Base-by-base conservation (phyloP, 2,329 filamentous ascomycete genomes). In the Gremmenia infestans region DNA sequence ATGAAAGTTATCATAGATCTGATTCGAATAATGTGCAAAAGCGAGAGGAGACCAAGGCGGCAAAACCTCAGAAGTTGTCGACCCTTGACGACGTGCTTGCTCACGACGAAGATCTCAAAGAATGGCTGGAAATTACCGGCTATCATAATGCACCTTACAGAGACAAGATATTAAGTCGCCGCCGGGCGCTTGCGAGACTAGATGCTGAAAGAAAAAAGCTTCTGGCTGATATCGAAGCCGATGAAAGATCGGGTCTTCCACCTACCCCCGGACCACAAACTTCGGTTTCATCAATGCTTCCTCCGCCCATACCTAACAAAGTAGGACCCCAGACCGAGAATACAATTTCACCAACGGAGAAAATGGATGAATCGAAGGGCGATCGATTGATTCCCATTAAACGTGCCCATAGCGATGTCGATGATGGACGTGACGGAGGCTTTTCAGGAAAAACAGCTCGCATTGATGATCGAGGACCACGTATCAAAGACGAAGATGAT, bases 101-200 rank as follows among this genome's bases (percentile, higher is more conserved):
- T 36, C 52, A 61, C 52, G 61, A 71, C 43, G 54, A 64, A 37
- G 68, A 72, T 52, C 54, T 73, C 35, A 66, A 63, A 60, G 68
- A 71, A 53, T 73, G 71, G 70, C 56, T 73, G 40, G 62, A 68
- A 12, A 62, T 70, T 22, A 72, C 71, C 25, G 65, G 67, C 3
- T 73, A 66, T 55, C 64, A 71, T 58, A 68, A 72, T 61, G 53
- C 53, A 40, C 54, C 55, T n/a, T 71, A 72, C 48, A 68, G 71
- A 59, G 60, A 59, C 42, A 69, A 68, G 56, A 66, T 65, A 37
- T 51, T 71, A 23, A 59, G 57, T 48, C 59, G 60, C 40, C 63
- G 63, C 45, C 62, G 68, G 46, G 55, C 60, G 36, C 61, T 72
- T 55, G 66, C 64, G 46, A 65, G 61, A 15, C 57, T 73, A 28